Evolutionary conservation across 2,329 filamentous ascomycete species (phyloP).

Genomic region (Fusarium poae): DNA sequence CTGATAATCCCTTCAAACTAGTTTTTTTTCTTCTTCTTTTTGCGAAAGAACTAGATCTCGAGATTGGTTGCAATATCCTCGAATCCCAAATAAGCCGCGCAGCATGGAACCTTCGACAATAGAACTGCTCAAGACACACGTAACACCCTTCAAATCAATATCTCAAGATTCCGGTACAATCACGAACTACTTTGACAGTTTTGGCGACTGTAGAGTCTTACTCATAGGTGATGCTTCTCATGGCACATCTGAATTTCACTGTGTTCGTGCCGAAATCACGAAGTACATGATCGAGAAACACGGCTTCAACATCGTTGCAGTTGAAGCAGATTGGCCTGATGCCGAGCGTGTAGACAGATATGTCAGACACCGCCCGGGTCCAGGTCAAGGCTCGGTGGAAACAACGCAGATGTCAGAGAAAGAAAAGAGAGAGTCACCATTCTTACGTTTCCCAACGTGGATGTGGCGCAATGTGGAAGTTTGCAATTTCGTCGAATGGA

Average conservation of each 20-base stretch:
- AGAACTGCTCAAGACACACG: slow-evolving; percentile 18
- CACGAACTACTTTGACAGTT: slow-evolving; percentile 25
- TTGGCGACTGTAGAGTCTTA: slow-evolving; percentile 27
- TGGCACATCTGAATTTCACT: slow-evolving; percentile 32
- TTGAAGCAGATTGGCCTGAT: slow-evolving; percentile 36
- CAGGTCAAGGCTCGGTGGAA: slow-evolving; percentile 22
- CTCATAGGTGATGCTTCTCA: slow-evolving; percentile 33
- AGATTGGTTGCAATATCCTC: no score
- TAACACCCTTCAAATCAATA: slow-evolving; percentile 22
- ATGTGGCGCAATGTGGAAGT: slow-evolving; percentile 41
- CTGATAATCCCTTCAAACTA: not conserved
- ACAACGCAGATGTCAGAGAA: slow-evolving; percentile 21
- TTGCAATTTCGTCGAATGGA: slow-evolving; percentile 33
- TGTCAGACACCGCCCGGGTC: slow-evolving; percentile 16
- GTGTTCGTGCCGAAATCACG: slow-evolving; percentile 31
- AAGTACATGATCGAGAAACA: slow-evolving; percentile 37
- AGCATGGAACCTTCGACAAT: slow-evolving; percentile 19
- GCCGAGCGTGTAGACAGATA: slow-evolving; percentile 33
- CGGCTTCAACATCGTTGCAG: slow-evolving; percentile 33
- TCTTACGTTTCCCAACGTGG: slow-evolving; percentile 31
- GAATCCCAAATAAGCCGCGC: not conserved
- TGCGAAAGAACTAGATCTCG: not conserved
- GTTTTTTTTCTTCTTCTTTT: no score
- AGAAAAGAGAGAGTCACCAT: slow-evolving; percentile 21
- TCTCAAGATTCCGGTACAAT: slow-evolving; percentile 14